Percentiles rank a stretch among this genome's conserved stretches.
phyloP scores from a whole-genome alignment of 2,329 filamentous ascomycete species.

The Penicillium sp. region DNA sequence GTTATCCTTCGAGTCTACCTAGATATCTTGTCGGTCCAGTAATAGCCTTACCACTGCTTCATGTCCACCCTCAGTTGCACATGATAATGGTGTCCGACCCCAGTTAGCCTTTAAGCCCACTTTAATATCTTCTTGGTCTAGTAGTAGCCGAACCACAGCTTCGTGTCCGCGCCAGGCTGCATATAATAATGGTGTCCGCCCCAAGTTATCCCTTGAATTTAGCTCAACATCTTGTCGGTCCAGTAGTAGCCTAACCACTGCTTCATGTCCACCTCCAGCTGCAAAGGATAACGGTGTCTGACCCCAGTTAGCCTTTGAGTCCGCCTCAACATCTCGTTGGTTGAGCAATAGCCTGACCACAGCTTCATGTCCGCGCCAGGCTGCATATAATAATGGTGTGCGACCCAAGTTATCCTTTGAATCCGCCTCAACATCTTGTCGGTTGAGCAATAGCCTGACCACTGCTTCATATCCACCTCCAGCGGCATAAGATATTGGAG shows the following conservation, averaged over 20 bases:
- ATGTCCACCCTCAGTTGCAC: constrained; percentile 1
- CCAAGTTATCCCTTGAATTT: neutral
- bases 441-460: neutral
- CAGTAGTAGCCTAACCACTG: neutral
- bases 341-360: neutral
- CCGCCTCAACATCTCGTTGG: neutral
- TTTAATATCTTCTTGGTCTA: neutral
- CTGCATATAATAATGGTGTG: neutral
- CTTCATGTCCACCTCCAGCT: neutral
- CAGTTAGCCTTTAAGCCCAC: neutral
- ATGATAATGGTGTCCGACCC: neutral
- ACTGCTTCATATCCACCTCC: neutral
- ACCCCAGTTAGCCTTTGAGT: neutral
- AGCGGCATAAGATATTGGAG: neutral
- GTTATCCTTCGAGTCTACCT: neutral
- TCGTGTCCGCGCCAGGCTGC: neutral
- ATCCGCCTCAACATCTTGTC: neutral
- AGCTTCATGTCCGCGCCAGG: neutral
- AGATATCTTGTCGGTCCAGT: neutral
- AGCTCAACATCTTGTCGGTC: neutral
- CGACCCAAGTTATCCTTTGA: neutral
- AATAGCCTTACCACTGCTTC: neutral
- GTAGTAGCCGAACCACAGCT: neutral
- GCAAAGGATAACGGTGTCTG: neutral
- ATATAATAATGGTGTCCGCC: neutral